Base-by-base conservation (phyloP, 2,329 filamentous ascomycete species). In the Penicillium verrucosum region DNA sequence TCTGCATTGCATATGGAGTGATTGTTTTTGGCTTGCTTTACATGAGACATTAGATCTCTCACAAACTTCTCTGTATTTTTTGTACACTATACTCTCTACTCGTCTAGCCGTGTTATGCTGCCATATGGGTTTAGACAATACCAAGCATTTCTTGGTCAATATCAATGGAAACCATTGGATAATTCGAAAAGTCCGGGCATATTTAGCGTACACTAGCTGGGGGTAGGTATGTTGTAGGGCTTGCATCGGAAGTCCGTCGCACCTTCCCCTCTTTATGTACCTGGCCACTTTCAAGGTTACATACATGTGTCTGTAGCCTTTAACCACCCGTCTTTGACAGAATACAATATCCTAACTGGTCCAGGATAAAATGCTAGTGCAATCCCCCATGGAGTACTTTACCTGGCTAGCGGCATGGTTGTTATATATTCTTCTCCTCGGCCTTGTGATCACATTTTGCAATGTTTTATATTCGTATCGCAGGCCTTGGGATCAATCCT, bases 1-100 rank as follows among this genome's bases (percentile, higher is more conserved):
- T 21, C 38, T 62, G 63, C 63, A 66, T 66, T 30, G 37, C 56
- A 45, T 58, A 45, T n/a, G 64, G 63, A 60, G 64, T 57, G 60
- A 56, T 46, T 58, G 47, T 50, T 42, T 50, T 40, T 43, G n/a
- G 8, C 54, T 41, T 36, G 40, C 34, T 48, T 51, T 59, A 49
- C 44, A 54, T 45, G 46, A 47, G 54, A 55, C 40, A 23, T 21
- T 38, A 30, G 34, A 18, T 54, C 47, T 60, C 49, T 45, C 21
- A 18, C 18, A 36, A 36, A 42, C 27, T 23, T 30, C 54, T 46
- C 30, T 54, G 61, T 56, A 57, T 45, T 49, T 60, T 60, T 38
- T 60, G 56, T 62, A 60, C 47, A 56, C 42, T 49, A 48, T 45
- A 44, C 38, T 51, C 46, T 51, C 55, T 54, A 23, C 49, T 62